Evolutionary conservation across 1,284 basidiomycete species (phyloP).

Genomic region (Coniferiporia sulphurascens): DNA sequence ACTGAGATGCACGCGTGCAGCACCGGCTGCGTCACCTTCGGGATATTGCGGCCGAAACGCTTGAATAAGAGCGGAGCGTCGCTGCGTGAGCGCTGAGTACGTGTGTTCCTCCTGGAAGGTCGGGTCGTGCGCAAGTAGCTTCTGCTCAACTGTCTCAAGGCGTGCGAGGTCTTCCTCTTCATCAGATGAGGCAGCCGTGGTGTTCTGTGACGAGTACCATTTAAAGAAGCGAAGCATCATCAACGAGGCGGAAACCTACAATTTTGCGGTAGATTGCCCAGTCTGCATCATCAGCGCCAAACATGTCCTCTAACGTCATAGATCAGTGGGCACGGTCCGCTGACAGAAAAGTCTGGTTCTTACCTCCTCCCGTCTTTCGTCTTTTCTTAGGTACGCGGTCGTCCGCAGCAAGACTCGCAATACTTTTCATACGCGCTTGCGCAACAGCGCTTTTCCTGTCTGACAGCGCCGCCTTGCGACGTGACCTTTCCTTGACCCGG

Average conservation of each 20-base stretch:
- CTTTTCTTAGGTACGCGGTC: constrained; percentile 76
- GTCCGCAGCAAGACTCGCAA: constrained; percentile 87
- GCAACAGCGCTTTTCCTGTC: constrained; percentile 94
- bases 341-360: constrained; percentile 22
- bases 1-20: constrained; percentile 82
- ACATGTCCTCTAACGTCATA: constrained; percentile 73
- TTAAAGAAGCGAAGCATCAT: constrained; percentile 1
- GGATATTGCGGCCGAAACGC: constrained; percentile 77
- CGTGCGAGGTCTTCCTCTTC: constrained; percentile 88
- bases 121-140: constrained; percentile 81
- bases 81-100: constrained; percentile 69
- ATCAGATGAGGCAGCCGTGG: constrained; percentile 84
- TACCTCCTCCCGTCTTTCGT: constrained; percentile 73
- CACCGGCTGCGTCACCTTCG: constrained; percentile 68
- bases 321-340: constrained; percentile 6
- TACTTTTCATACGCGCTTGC: constrained; percentile 96
- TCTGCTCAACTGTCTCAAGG: constrained; percentile 74
- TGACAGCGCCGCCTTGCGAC: constrained; percentile 78
- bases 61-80: constrained; percentile 78
- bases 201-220: constrained; percentile 46
- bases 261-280: constrained; percentile 99
- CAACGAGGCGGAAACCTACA: constrained; percentile 38
- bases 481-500: constrained; percentile 81
- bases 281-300: constrained; percentile 93
- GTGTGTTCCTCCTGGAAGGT: constrained; percentile 81